These are phyloP conservation scores for Eucalyptus virginea DNA, from an alignment of 345 rosid species.

Conservation along the genomic window DNA sequence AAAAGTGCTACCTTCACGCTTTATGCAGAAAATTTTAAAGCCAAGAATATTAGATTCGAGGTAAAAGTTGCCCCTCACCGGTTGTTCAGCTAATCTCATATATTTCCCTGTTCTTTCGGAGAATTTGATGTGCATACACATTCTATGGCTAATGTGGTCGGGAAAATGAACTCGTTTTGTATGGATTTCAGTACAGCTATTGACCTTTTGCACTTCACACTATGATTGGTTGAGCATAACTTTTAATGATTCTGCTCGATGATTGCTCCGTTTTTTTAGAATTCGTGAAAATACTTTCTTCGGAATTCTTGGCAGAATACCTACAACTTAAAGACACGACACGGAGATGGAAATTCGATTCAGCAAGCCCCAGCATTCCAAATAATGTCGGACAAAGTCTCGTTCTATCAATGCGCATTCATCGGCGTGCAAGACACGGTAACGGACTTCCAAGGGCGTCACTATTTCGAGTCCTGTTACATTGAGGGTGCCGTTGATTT, in stretches of 20 bases:
- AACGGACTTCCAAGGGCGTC: not conserved
- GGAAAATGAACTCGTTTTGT: not conserved
- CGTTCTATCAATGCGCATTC: not conserved
- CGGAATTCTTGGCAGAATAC: not conserved
- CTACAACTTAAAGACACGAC: not conserved
- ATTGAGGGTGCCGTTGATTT: not conserved
- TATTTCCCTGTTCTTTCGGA: not conserved
- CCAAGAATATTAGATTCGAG: not conserved
- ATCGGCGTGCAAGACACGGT: not conserved
- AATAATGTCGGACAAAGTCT: not conserved
- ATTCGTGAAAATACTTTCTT: not conserved
- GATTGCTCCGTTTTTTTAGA: not conserved
- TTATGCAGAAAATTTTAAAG: not conserved
- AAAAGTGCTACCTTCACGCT: not conserved
- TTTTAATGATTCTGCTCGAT: not conserved
- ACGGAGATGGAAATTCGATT: no score
- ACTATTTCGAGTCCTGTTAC: not conserved
- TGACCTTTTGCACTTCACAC: not conserved
- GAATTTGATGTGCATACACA: not conserved
- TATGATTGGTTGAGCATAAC: not conserved
- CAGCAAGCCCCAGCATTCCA: not conserved
- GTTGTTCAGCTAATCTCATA: not conserved
- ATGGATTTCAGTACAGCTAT: not conserved
- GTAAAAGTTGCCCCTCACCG: not conserved
- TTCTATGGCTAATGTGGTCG: not conserved